Conservation (phyloP, 1,284 basidiomycete genomes). For the Cystobasidiaceae sp. region DNA sequence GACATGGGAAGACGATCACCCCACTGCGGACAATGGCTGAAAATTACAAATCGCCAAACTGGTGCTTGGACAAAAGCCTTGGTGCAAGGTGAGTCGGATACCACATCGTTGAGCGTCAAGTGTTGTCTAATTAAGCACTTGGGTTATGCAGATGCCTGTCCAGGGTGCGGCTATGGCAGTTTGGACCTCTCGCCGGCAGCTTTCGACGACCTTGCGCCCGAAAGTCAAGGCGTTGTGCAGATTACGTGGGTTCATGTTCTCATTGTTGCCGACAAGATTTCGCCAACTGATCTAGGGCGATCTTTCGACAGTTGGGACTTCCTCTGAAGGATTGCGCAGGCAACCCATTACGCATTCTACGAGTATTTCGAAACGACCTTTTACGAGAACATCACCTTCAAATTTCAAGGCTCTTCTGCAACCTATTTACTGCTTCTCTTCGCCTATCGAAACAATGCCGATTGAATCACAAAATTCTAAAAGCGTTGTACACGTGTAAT, state of each 20-base stretch:
- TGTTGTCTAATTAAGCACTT: not conserved
- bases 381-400: too few relatives aligned
- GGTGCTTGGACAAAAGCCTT: conserved; percentile 9
- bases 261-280: not conserved
- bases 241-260: conserved; percentile 4
- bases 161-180: conserved; percentile 17
- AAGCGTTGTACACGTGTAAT: too few relatives aligned
- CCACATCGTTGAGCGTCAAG: not conserved
- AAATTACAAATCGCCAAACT: conserved; percentile 13
- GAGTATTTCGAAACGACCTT: too few relatives aligned
- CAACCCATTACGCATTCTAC: too few relatives aligned
- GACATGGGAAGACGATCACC: conserved; percentile 7
- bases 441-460: too few relatives aligned
- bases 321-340: too few relatives aligned
- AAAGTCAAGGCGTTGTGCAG: conserved; percentile 26
- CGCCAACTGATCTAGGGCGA: not conserved
- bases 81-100: conserved; percentile 4
- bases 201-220: conserved; percentile 23
- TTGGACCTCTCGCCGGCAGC: conserved; percentile 24
- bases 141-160: conserved; percentile 17
- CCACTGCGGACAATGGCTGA: conserved; percentile 17
- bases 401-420: too few relatives aligned
- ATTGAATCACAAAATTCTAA: too few relatives aligned
- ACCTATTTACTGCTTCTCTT: too few relatives aligned
- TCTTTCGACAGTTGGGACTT: conserved; percentile 31